Evolutionary conservation across 805 yeast species (phyloP).

Genomic region (Candida sonorensis): DNA sequence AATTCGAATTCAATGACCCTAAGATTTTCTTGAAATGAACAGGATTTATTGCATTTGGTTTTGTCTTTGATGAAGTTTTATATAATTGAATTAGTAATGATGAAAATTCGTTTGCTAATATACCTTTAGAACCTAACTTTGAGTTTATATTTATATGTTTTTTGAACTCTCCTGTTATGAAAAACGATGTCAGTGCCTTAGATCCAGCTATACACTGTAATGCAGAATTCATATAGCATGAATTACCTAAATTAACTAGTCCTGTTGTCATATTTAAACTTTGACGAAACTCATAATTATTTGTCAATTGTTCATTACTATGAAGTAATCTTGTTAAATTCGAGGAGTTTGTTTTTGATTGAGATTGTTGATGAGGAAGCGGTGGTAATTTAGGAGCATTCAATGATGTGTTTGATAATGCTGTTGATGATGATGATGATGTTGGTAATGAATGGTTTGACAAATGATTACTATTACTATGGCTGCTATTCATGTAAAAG

Average conservation of each 20-base stretch:
- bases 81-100: slow-evolving; percentile 50
- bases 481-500: slow-evolving; percentile 3
- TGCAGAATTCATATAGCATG: slow-evolving; percentile 88
- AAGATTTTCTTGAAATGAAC: slow-evolving; percentile 55
- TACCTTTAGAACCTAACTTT: slow-evolving; percentile 75
- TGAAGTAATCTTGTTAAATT: too few species aligned
- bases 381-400: slow-evolving; percentile 6
- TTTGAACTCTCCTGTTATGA: slow-evolving; percentile 53
- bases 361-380: slow-evolving; percentile 6
- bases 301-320: too few species aligned
- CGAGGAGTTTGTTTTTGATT: too few species aligned
- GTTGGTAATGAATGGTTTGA: too few species aligned
- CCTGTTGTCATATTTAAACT: slow-evolving; percentile 54
- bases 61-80: slow-evolving; percentile 25
- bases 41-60: slow-evolving; percentile 44
- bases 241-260: slow-evolving; percentile 74
- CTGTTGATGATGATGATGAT: too few species aligned
- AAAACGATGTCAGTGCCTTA: slow-evolving; percentile 54
- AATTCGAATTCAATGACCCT: slow-evolving; percentile 61
- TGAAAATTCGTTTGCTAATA: slow-evolving; percentile 63
- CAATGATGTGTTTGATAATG: too few species aligned
- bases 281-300: slow-evolving; percentile 14
- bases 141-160: slow-evolving; percentile 67
- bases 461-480: slow-evolving; percentile 1
- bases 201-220: slow-evolving; percentile 83